phyloP scores from a whole-genome alignment of 2,329 filamentous ascomycete species.

The Aschersonia sp. region DNA sequence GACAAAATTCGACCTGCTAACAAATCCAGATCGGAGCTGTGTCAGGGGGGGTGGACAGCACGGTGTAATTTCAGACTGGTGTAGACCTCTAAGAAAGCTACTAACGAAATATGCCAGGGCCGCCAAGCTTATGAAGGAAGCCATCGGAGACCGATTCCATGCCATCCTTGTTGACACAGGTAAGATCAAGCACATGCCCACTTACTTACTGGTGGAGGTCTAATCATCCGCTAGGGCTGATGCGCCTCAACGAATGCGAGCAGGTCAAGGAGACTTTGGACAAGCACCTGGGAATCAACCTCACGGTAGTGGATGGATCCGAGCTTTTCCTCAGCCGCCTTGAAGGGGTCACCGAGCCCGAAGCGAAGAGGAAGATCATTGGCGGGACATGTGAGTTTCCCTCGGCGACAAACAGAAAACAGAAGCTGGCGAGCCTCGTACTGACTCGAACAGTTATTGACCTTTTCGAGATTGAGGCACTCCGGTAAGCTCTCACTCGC shows the following conservation, averaged over 20 bases:
- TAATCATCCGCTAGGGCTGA: conserved; percentile 25
- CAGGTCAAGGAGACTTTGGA: conserved; percentile 68
- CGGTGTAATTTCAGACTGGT: conserved; percentile 63
- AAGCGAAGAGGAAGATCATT: conserved; percentile 82
- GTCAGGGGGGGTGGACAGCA: conserved; percentile 63
- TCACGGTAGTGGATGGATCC: conserved; percentile 71
- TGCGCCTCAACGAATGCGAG: conserved; percentile 74
- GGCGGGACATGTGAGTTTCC: conserved; percentile 24
- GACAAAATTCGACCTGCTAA: too few species aligned
- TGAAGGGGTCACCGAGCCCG: conserved; percentile 62
- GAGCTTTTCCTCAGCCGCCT: conserved; percentile 66
- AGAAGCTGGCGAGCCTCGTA: too few species aligned
- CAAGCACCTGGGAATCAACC: conserved; percentile 73
- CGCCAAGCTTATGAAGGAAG: too few species aligned
- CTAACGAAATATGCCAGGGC: too few species aligned
- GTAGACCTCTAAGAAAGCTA: too few species aligned
- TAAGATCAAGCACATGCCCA: background rate
- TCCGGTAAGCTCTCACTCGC: conserved; percentile 5
- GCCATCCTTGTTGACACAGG: conserved; percentile 75
- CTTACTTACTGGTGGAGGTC: conserved; percentile 16
- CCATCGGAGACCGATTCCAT: conserved; percentile 23
- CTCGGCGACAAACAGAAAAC: too few species aligned
- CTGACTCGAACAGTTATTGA: conserved; percentile 20
- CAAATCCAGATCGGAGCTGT: background rate
- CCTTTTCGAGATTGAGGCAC: conserved; percentile 67